Conservation (phyloP, 192 early-diverging fungal genomes). For the Coemansia asiatica region DNA sequence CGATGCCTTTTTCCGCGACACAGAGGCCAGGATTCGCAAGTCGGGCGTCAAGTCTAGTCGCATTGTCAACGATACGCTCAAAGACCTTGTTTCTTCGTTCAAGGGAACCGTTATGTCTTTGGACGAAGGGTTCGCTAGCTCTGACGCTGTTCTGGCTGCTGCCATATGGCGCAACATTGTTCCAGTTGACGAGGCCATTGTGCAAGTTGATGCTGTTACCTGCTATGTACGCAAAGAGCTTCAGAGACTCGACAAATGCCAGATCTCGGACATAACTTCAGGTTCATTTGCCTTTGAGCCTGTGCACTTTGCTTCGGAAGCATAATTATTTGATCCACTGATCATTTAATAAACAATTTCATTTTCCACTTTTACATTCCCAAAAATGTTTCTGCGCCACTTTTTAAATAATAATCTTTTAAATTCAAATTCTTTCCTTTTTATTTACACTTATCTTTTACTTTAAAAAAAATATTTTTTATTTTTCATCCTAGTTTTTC, state of each 20-base stretch:
- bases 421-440: too few relatives aligned
- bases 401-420: too few relatives aligned
- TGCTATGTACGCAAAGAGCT: constrained; percentile 34
- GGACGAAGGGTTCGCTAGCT: constrained; percentile 85
- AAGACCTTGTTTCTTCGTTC: constrained; percentile 80
- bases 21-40: constrained; percentile 78
- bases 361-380: too few relatives aligned
- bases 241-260: constrained; percentile 22
- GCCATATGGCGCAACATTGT: constrained; percentile 77
- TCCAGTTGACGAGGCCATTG: constrained; percentile 31
- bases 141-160: constrained; percentile 84
- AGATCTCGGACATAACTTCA: constrained; percentile 16
- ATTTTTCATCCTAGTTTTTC: too few relatives aligned
- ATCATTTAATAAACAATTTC: too few relatives aligned
- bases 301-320: constrained; percentile 4
- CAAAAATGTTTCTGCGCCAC: too few relatives aligned
- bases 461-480: too few relatives aligned
- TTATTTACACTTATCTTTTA: too few relatives aligned
- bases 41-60: constrained; percentile 75
- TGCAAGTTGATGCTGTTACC: constrained; percentile 30
- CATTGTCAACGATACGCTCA: constrained; percentile 72
- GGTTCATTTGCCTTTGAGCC: constrained; percentile 43
- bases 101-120: constrained; percentile 87
- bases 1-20: constrained; percentile 83
- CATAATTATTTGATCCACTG: not conserved